Percentiles rank a stretch among this genome's conserved stretches.
These are phyloP conservation scores for Melocanna baccifera DNA, from an alignment of 176 grass and related monocot species.

Conservation along the genomic window DNA sequence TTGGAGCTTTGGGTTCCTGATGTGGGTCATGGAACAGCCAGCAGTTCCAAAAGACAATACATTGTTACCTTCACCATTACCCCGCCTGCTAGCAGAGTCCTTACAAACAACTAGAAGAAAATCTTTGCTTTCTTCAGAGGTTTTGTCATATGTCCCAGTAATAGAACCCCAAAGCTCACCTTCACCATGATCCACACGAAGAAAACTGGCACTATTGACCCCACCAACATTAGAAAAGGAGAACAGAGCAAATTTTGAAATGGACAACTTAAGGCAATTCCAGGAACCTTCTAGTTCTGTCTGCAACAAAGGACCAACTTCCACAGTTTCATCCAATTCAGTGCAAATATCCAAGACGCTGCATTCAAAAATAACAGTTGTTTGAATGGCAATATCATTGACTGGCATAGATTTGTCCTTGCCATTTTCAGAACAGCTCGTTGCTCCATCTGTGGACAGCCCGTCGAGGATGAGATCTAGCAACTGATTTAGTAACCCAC, in stretches of 20 bases:
- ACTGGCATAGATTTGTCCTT: constrained; percentile 26
- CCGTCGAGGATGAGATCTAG: constrained; percentile 56
- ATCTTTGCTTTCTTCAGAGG: constrained; percentile 51
- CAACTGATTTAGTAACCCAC: constrained; percentile 48
- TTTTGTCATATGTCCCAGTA: constrained; percentile 36
- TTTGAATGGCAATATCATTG: constrained; percentile 50
- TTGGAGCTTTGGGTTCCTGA: constrained; percentile 63
- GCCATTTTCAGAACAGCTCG: constrained; percentile 15
- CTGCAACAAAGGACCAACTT: constrained; percentile 73
- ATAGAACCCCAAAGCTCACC: constrained; percentile 82
- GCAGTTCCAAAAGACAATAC: constrained; percentile 66
- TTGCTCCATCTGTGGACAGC: constrained; percentile 43
- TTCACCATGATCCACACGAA: constrained; percentile 78
- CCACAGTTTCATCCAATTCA: constrained; percentile 56
- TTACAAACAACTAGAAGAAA: constrained; percentile 70
- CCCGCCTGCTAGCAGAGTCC: constrained; percentile 62
- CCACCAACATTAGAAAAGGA: constrained; percentile 82
- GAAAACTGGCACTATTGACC: constrained; percentile 48
- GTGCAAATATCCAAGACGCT: constrained; percentile 64
- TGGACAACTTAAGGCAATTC: constrained; percentile 60
- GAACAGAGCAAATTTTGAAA: constrained; percentile 69
- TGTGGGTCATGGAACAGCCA: constrained; percentile 69
- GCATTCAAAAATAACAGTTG: constrained; percentile 68
- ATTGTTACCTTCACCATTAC: constrained; percentile 90
- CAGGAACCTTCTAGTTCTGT: constrained; percentile 81